Evolutionary conservation across 495 filamentous ascomycete species (phyloP).

Genomic region (Tuber aestivum): DNA sequence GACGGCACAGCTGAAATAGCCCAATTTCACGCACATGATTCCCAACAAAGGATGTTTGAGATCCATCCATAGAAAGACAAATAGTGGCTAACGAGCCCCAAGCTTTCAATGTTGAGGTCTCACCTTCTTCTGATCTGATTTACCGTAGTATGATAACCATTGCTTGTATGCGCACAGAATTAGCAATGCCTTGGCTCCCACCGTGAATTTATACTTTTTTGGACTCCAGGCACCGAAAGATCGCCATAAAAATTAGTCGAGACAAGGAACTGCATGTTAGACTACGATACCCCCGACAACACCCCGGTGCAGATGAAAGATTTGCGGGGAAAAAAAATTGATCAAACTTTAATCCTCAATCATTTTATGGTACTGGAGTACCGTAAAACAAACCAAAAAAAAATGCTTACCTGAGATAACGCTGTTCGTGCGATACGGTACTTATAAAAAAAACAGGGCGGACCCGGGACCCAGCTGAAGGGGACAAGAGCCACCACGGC

Average conservation of each 20-base stretch:
- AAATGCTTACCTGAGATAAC: not conserved
- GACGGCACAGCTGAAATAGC: not conserved
- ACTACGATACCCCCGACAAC: not conserved
- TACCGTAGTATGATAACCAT: not conserved
- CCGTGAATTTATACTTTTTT: not conserved
- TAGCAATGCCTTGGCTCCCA: not conserved
- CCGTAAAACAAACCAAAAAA: not conserved
- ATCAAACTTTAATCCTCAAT: not conserved
- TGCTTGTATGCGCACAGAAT: too few relatives aligned
- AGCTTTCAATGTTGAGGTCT: not conserved
- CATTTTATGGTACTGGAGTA: too few relatives aligned
- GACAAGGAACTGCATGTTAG: not conserved
- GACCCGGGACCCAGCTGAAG: not conserved
- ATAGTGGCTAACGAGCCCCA: not conserved
- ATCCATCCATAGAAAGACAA: not conserved
- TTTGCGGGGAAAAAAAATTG: not conserved
- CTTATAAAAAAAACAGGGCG: not conserved
- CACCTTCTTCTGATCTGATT: not conserved
- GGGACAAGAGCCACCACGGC: not conserved
- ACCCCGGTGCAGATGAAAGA: not conserved
- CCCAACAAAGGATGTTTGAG: not conserved
- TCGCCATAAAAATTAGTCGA: not conserved
- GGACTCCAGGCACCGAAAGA: not conserved
- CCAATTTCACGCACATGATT: not conserved
- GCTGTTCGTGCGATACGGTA: not conserved